A percentile compares a stretch with the other conserved stretches of the same genome.
Conservation (phyloP, 2,329 filamentous ascomycete genomes). For the Graphilbum ipis-grandicollis region DNA sequence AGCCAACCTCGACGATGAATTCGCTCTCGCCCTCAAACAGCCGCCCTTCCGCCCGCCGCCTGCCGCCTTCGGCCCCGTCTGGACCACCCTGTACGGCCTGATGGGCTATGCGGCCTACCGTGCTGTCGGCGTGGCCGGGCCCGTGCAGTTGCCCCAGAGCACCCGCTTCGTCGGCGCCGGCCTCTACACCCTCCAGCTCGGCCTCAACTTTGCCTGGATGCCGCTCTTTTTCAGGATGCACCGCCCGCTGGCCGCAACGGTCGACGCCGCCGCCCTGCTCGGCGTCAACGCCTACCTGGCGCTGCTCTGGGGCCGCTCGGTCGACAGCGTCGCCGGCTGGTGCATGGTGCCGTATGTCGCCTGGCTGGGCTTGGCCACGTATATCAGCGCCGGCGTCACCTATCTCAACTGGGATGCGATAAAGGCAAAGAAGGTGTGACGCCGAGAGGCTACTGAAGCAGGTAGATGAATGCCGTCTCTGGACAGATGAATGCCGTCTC, state of each 20-base stretch:
- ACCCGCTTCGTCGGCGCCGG: conserved; percentile 53
- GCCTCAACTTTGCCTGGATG: conserved; percentile 77
- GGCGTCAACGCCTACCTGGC: conserved; percentile 59
- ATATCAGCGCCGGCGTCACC: conserved; percentile 55
- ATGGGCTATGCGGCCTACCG: conserved; percentile 88
- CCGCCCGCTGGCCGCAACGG: conserved; percentile 54
- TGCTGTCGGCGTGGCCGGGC: conserved; percentile 49
- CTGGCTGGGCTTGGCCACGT: conserved; percentile 80
- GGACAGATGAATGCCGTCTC: no score
- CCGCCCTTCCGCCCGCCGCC: conserved; percentile 44
- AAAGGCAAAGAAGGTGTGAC: no score
- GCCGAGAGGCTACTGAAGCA: no score
- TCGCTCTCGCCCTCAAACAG: conserved; percentile 34
- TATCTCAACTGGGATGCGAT: conserved; percentile 35
- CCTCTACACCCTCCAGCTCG: conserved; percentile 74
- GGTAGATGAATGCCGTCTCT: no score
- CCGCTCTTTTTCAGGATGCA: conserved; percentile 77
- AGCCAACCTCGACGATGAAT: conserved; percentile 4
- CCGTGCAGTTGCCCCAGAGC: conserved; percentile 31
- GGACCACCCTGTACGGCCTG: conserved; percentile 49
- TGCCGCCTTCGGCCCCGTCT: conserved; percentile 45
- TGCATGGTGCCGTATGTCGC: conserved; percentile 64
- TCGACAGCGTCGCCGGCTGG: conserved; percentile 58
- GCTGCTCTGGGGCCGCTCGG: conserved; percentile 50
- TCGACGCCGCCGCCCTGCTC: conserved; percentile 56